These are phyloP conservation scores for Pseudogymnoascus destructans DNA, from an alignment of 2,329 filamentous ascomycete species.

Conservation along the genomic window DNA sequence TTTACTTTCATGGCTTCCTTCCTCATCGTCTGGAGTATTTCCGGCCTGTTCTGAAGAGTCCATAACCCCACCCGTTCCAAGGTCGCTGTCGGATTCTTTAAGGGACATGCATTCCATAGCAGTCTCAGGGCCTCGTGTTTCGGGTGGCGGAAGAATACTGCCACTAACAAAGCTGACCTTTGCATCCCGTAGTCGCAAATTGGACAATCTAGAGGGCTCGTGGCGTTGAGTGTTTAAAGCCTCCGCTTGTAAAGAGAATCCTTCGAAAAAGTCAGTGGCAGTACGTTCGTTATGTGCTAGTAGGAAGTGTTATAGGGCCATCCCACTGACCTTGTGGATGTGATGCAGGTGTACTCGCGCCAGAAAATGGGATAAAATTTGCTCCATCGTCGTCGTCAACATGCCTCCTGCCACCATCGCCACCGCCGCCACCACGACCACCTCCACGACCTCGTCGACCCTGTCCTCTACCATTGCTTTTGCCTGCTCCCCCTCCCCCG, in stretches of 20 bases:
- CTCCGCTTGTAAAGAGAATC: slow-evolving; percentile 37
- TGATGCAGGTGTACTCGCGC: neutral
- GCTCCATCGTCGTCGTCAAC: slow-evolving; percentile 11
- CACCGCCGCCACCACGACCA: slow-evolving; percentile 9
- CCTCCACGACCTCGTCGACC: slow-evolving; percentile 12
- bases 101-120: slow-evolving; percentile 18
- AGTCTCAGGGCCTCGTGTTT: slow-evolving; percentile 18
- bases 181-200: slow-evolving; percentile 40
- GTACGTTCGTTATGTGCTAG: neutral
- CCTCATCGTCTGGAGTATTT: neutral
- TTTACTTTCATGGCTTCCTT: neutral
- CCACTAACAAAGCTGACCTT: slow-evolving; percentile 48
- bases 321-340: neutral
- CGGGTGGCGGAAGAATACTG: slow-evolving; percentile 31
- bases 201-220: slow-evolving; percentile 32
- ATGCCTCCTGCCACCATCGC: slow-evolving; percentile 12
- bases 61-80: neutral
- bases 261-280: slow-evolving; percentile 22
- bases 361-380: slow-evolving; percentile 10
- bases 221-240: slow-evolving; percentile 43
- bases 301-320: neutral
- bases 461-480: slow-evolving; percentile 11
- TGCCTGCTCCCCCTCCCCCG: slow-evolving; percentile 8
- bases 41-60: neutral
- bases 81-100: slow-evolving; percentile 8